A percentile compares a stretch with the other conserved stretches of the same genome.
These are phyloP conservation scores for Plasmodium ovale DNA, from an alignment of 169 alveolate genomes.

Conservation along the genomic window DNA sequence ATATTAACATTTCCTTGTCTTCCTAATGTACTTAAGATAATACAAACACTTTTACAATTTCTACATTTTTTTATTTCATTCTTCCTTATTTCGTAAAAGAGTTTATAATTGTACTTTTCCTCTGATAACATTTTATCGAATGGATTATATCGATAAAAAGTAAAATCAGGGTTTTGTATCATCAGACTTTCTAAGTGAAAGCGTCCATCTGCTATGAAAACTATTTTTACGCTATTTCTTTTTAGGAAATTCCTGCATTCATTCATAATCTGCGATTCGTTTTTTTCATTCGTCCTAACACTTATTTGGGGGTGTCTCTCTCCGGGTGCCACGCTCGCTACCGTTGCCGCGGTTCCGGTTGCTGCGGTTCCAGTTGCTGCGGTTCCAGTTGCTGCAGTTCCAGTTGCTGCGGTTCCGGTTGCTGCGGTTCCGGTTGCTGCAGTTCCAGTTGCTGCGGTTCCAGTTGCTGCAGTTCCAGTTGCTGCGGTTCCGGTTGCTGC, in stretches of 20 bases:
- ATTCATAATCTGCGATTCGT: conserved; percentile 71
- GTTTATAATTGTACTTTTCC: conserved; percentile 91
- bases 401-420: too few species aligned
- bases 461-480: too few species aligned
- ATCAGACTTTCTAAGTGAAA: conserved; percentile 99
- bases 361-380: not conserved
- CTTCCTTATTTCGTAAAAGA: conserved; percentile 91
- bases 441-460: too few species aligned
- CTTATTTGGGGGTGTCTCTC: not conserved
- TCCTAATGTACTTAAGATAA: conserved; percentile 88
- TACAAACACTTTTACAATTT: conserved; percentile 78
- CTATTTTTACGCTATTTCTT: conserved; percentile 70
- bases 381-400: too few species aligned
- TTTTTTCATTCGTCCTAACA: not conserved
- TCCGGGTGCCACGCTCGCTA: too few species aligned
- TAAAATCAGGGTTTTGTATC: conserved; percentile 96
- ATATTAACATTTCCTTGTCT: conserved; percentile 89
- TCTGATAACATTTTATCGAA: conserved; percentile 86
- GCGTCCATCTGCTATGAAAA: conserved; percentile 98
- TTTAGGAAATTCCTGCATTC: conserved; percentile 76
- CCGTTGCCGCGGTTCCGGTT: too few species aligned
- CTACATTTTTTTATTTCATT: conserved; percentile 85
- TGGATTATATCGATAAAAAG: conserved; percentile 95
- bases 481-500: too few species aligned
- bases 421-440: too few species aligned